phyloP scores from a whole-genome alignment of 1,284 basidiomycete species.

The Sphaerobolus stellatus region DNA sequence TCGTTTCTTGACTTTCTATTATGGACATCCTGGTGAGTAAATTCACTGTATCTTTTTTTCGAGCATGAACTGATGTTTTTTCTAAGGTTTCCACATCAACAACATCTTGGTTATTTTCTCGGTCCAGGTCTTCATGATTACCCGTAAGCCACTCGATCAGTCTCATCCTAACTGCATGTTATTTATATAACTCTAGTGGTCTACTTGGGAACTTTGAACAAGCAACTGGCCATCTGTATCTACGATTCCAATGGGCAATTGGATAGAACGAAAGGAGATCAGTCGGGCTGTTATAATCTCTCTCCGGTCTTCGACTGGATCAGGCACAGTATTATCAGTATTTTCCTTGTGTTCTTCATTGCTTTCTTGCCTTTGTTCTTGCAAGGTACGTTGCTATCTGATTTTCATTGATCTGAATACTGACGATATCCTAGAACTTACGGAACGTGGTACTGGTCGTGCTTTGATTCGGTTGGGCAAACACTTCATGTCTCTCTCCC shows the following conservation, averaged over 20 bases:
- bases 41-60: background rate
- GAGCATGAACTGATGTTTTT: background rate
- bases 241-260: conserved; percentile 74
- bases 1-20: conserved; percentile 99
- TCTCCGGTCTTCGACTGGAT: conserved; percentile 91
- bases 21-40: conserved; percentile 84
- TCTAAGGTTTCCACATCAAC: conserved; percentile 88
- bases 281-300: conserved; percentile 90
- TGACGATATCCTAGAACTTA: conserved; percentile 62
- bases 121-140: conserved; percentile 89
- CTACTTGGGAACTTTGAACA: conserved; percentile 88
- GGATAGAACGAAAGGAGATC: conserved; percentile 43
- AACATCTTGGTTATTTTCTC: conserved; percentile 97
- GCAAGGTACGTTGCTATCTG: conserved; percentile 62
- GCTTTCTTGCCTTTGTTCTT: conserved; percentile 91
- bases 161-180: conserved; percentile 9
- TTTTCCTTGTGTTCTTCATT: conserved; percentile 96
- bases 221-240: conserved; percentile 73
- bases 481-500: conserved; percentile 91
- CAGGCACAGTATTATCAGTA: conserved; percentile 90
- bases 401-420: background rate
- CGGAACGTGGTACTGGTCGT: conserved; percentile 87
- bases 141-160: conserved; percentile 53
- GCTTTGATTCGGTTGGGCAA: conserved; percentile 87
- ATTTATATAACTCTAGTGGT: conserved; percentile 56